Base-by-base conservation (phyloP, 805 yeast genomes). In the Maudiozyma pseudohumilis region DNA sequence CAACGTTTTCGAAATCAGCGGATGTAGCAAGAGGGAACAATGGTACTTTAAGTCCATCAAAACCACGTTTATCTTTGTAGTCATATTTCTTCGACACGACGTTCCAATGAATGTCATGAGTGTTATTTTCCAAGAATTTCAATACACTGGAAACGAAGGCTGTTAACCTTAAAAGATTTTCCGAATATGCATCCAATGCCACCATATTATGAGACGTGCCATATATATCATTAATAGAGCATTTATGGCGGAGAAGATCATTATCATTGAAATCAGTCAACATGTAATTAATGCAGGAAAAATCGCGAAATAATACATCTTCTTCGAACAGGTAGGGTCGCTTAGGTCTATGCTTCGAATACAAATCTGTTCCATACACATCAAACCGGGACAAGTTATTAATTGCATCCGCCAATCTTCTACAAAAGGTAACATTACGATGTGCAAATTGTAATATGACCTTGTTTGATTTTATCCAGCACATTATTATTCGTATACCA, bases 401-500 rank as follows among this genome's bases (percentile, higher is more conserved):
- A 12, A 51, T 33, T 12, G 60, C 16, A 6, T 38, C 32, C 6
- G 61, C 53, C 15, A 59, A 40, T 6, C 47, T 45, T 26, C 47
- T 45, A 18, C 56, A 44, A 38, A 61, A 60, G 6, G 47, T 41
- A 24, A 40, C 41, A 29, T 59, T 40, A 40, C 60, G 44, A 38
- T 45, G 64, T 8, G 60, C 45, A 34, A 47, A 55, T 29, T 50
- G 62, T 22, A 59, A 49, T 39, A 68, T 67, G 24, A 58, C 40
- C 43, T 65, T 68, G 36, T 71, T 64, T 35, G 67, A 69, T 44
- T 66, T 71, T 25, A 76, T 49, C 81, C 81, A 77, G 40, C 71
- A 68, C 13, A 73, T 58, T 29, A 72, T 50, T 11, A 77, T 56
- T 46, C 86, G 61, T 0, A 73, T 17, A 59, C 38, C 61, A 50